Percentiles rank a stretch among this genome's conserved stretches.
These are phyloP conservation scores for Chytriomyces sp. DNA, from an alignment of 192 early-diverging fungal species.

Conservation along the genomic window DNA sequence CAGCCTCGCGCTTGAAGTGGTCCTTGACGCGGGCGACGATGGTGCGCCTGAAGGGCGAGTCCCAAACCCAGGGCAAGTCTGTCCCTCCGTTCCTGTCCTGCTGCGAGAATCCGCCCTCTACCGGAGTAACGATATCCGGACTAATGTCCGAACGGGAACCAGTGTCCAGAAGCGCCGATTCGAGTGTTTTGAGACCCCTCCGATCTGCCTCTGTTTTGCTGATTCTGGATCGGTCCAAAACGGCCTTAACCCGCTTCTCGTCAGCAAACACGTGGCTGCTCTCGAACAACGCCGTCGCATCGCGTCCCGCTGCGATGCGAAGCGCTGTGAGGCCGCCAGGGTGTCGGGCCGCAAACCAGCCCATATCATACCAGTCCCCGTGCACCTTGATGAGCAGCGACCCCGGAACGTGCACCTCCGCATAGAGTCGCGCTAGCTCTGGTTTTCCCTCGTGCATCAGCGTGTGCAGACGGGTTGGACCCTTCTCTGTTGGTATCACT, in stretches of 20 bases:
- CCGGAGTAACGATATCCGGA: too few species aligned
- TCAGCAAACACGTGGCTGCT: slow-evolving; percentile 26
- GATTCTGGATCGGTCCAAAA: background rate
- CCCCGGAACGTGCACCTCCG: background rate
- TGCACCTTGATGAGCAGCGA: slow-evolving; percentile 1
- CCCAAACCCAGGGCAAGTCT: background rate
- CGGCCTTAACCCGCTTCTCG: background rate
- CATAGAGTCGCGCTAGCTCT: background rate
- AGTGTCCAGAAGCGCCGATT: background rate
- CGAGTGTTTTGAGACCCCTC: background rate
- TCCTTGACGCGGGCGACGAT: background rate
- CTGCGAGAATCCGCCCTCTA: background rate
- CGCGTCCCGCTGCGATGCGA: slow-evolving; percentile 9
- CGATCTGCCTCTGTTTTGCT: background rate
- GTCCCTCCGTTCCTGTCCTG: background rate
- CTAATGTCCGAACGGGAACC: background rate
- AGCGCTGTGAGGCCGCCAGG: slow-evolving; percentile 11
- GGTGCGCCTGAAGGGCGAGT: background rate
- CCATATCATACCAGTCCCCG: slow-evolving; percentile 13
- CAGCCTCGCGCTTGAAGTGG: slow-evolving; percentile 19
- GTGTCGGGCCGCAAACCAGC: background rate
- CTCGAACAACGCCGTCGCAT: slow-evolving; percentile 20
- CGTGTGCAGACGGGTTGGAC: too few species aligned
- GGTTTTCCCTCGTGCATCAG: background rate
- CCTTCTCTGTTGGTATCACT: too few species aligned